A percentile compares a stretch with the other conserved stretches of the same genome.
These are phyloP conservation scores for Nidularia sp. DNA, from an alignment of 768 basidiomycete genomes.

Conservation along the genomic window DNA sequence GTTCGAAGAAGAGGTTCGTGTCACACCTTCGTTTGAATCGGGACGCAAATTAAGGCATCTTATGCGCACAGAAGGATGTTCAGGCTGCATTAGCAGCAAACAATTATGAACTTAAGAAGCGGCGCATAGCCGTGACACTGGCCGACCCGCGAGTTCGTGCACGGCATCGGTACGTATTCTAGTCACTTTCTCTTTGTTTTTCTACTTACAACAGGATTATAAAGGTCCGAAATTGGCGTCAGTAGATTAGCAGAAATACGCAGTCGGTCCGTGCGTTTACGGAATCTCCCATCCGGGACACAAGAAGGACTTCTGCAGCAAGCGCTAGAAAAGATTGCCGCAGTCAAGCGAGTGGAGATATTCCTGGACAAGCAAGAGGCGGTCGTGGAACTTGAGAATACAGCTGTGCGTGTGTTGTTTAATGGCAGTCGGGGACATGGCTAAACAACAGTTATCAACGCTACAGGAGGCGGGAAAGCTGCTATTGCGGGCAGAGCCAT, in stretches of 20 bases:
- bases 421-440: neutral
- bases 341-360: slow-evolving; percentile 72
- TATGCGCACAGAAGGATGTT: slow-evolving; percentile 59
- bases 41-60: neutral
- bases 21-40: neutral
- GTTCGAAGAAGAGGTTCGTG: slow-evolving; percentile 73
- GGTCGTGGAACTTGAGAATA: slow-evolving; percentile 59
- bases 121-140: slow-evolving; percentile 86
- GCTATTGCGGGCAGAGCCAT: slow-evolving; percentile 65
- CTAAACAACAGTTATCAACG: neutral
- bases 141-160: slow-evolving; percentile 68
- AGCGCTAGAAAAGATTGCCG: slow-evolving; percentile 71
- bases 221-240: slow-evolving; percentile 51
- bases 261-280: slow-evolving; percentile 72
- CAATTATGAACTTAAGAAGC: slow-evolving; percentile 83
- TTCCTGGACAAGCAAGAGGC: slow-evolving; percentile 60
- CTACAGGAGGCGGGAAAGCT: slow-evolving; percentile 80
- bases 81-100: slow-evolving; percentile 71
- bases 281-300: slow-evolving; percentile 67
- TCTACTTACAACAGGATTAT: neutral
- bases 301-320: slow-evolving; percentile 95
- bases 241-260: slow-evolving; percentile 52
- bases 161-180: slow-evolving; percentile 40
- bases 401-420: slow-evolving; percentile 43
- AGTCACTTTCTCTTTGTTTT: neutral